Evolutionary conservation across 1,284 basidiomycete genomes (phyloP).

Genomic region (Salmacisia buchloeana): DNA sequence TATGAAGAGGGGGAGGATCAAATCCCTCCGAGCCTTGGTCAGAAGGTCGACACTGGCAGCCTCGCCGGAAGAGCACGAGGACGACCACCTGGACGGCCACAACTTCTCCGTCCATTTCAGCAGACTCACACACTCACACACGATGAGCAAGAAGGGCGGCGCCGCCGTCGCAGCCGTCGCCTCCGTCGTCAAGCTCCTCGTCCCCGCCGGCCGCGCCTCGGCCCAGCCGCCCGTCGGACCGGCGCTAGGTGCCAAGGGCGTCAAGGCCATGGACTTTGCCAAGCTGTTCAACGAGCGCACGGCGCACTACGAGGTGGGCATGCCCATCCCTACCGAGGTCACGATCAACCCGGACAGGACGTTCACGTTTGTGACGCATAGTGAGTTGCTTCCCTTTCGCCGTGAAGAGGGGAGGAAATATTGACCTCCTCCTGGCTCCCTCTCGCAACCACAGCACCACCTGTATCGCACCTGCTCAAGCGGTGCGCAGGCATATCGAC

Average conservation of each 20-base stretch:
- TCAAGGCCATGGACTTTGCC: constrained; percentile 85
- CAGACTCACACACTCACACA: neutral
- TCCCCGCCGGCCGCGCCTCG: constrained; percentile 88
- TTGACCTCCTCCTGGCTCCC: neutral
- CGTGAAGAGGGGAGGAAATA: too few relatives aligned
- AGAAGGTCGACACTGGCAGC: neutral
- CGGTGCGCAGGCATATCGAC: constrained; percentile 85
- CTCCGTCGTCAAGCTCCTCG: constrained; percentile 61
- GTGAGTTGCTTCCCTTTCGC: constrained; percentile 19
- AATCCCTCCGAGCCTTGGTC: neutral
- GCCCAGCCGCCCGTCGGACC: constrained; percentile 95
- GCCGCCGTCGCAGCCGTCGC: constrained; percentile 26
- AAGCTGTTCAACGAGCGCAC: constrained; percentile 59
- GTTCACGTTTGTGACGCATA: constrained; percentile 67
- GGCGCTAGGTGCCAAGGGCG: constrained; percentile 91
- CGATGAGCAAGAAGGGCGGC: constrained; percentile 47
- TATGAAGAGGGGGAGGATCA: neutral
- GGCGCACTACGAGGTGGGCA: constrained; percentile 78
- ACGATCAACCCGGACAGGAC: constrained; percentile 89
- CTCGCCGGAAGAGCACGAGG: neutral
- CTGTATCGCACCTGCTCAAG: constrained; percentile 81
- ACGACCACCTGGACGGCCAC: neutral
- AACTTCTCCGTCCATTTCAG: neutral
- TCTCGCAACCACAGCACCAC: constrained; percentile 61
- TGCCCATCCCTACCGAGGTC: constrained; percentile 84